A percentile compares a stretch with the other conserved stretches of the same genome.
These are phyloP conservation scores for Selaginella moellendorffii DNA, from an alignment of 75 land plant species.

Conservation along the genomic window DNA sequence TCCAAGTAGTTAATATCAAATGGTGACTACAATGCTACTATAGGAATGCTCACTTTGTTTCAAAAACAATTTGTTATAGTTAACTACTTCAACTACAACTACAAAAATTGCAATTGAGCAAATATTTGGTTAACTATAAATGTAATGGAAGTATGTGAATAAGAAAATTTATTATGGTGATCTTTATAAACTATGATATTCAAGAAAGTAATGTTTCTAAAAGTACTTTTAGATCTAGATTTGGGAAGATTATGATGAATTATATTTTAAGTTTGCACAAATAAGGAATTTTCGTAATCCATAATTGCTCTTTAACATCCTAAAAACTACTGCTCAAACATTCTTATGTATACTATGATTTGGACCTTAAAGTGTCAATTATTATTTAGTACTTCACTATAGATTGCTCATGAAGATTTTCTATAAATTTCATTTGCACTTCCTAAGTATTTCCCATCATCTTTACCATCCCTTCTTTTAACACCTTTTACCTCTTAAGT, in stretches of 20 bases:
- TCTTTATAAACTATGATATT: not conserved
- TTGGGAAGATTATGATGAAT: not conserved
- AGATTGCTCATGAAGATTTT: not conserved
- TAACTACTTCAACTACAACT: not conserved
- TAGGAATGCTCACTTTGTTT: not conserved
- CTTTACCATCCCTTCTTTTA: not conserved
- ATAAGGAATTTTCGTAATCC: not conserved
- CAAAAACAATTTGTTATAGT: not conserved
- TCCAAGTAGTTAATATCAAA: not conserved
- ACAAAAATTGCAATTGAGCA: not conserved
- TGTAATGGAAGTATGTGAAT: not conserved
- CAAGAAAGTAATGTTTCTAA: not conserved
- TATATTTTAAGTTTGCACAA: not conserved
- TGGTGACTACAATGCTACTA: not conserved
- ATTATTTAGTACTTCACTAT: not conserved
- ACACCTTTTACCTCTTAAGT: not conserved
- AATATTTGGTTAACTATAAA: not conserved
- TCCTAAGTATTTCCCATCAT: not conserved
- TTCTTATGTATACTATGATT: not conserved
- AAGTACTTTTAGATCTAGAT: not conserved
- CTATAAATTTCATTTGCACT: not conserved
- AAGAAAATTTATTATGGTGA: not conserved
- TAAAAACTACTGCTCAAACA: not conserved
- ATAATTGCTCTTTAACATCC: not conserved
- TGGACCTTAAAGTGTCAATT: not conserved